Percentiles rank a stretch among this genome's conserved stretches.
phyloP scores from a whole-genome alignment of 768 basidiomycete genomes.

The Pisolithus tinctorius region DNA sequence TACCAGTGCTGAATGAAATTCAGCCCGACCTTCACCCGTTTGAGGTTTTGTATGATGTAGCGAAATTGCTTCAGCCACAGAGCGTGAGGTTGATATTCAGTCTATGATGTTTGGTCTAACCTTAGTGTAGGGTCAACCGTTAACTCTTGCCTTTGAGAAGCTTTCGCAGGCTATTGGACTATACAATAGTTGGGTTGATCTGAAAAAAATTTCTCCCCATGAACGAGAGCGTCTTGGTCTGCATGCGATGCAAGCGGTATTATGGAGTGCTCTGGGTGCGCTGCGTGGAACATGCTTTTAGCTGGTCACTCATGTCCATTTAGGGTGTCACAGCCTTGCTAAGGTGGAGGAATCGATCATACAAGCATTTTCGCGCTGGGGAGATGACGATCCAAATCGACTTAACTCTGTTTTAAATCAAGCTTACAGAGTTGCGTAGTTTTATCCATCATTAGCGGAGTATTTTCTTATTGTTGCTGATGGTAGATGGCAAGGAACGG shows the following conservation, averaged over 20 bases:
- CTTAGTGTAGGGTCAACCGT: slow-evolving; percentile 54
- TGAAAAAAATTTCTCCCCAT: slow-evolving; percentile 39
- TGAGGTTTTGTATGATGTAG: slow-evolving; percentile 71
- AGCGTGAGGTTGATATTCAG: slow-evolving; percentile 36
- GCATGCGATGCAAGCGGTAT: slow-evolving; percentile 65
- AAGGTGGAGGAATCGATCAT: slow-evolving; percentile 64
- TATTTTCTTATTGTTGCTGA: not conserved
- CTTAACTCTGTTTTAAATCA: slow-evolving; percentile 57
- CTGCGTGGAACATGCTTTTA: not conserved
- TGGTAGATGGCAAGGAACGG: slow-evolving; percentile 65
- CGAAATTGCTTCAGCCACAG: slow-evolving; percentile 63
- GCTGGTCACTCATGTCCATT: slow-evolving; percentile 6
- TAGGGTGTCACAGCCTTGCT: slow-evolving; percentile 65
- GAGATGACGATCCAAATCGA: slow-evolving; percentile 54
- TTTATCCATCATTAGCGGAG: slow-evolving; percentile 6
- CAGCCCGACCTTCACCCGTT: slow-evolving; percentile 71
- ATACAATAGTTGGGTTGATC: slow-evolving; percentile 67
- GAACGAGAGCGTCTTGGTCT: slow-evolving; percentile 64
- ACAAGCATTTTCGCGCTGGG: slow-evolving; percentile 54
- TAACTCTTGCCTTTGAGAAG: slow-evolving; percentile 62
- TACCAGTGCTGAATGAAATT: slow-evolving; percentile 59
- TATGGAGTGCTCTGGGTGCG: slow-evolving; percentile 68
- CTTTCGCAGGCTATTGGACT: slow-evolving; percentile 59
- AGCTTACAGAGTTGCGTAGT: slow-evolving; percentile 52
- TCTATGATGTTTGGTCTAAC: not conserved